These are phyloP conservation scores for Radiomyces spectabilis DNA, from an alignment of 192 early-diverging fungal genomes.

Conservation along the genomic window DNA sequence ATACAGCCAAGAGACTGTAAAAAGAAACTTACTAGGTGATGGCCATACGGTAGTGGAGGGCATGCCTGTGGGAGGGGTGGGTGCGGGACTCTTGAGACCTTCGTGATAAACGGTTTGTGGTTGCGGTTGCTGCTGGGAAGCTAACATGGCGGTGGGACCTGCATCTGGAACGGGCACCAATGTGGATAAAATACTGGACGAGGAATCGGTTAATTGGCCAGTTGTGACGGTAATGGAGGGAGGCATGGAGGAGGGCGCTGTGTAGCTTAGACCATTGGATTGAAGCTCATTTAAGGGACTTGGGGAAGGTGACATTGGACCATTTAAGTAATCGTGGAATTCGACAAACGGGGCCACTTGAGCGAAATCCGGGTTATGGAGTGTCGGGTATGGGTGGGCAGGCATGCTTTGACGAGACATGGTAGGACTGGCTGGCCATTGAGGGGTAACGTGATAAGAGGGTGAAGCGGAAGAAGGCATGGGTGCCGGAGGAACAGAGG, in stretches of 20 bases:
- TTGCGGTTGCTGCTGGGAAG: too few species aligned
- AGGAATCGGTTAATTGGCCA: too few species aligned
- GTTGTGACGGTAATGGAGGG: too few species aligned
- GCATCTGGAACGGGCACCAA: conserved; percentile 20
- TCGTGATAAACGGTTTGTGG: too few species aligned
- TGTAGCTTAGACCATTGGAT: neutral
- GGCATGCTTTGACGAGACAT: conserved; percentile 15
- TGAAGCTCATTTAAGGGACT: too few species aligned
- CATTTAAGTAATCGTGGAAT: conserved; percentile 16
- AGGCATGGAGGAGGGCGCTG: neutral
- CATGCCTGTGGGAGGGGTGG: neutral
- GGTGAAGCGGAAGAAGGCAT: neutral
- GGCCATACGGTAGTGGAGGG: neutral
- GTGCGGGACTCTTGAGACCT: too few species aligned
- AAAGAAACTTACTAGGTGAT: neutral
- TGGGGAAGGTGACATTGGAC: conserved; percentile 12
- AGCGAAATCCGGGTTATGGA: neutral
- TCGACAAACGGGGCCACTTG: neutral
- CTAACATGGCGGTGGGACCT: conserved; percentile 19
- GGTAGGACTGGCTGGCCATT: neutral
- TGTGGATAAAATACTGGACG: too few species aligned
- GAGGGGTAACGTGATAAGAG: neutral
- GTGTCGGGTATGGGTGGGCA: conserved; percentile 4
- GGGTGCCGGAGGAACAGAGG: conserved; percentile 1
- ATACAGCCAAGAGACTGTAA: neutral